Base-by-base conservation (phyloP, 2,329 filamentous ascomycete species). In the Metarhizium guizhouense region DNA sequence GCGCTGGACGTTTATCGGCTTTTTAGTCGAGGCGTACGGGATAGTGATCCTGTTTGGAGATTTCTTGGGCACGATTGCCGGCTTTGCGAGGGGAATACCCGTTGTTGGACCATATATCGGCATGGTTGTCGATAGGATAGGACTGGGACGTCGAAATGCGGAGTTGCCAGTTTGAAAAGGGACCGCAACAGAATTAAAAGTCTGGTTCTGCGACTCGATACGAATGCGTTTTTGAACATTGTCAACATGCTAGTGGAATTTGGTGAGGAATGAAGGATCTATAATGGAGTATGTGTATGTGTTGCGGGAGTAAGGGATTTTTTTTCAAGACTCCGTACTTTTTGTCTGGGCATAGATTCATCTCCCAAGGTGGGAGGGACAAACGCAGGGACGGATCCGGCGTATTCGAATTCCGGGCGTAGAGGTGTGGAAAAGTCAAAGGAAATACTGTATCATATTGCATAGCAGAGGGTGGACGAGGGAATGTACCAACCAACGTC, bases 31-130 rank as follows among this genome's bases (percentile, higher is more conserved):
- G 73, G 73, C 93, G 3, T 97, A 97, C 73, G 94, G 94, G 34
- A 93, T 99, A 62, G 81, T 95, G 62, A 82, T 96, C 53, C 76
- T 99, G 40, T 99, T 99, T 74, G 94, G 94, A 40, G 94, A 99
- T 72, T 97, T 97, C 74, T 81, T 97, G 57, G 89, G 91, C 51
- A 97, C 93, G 20, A 92, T 97, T 61, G 88, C 88, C 0, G 84
- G 88, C 16, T 96, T 97, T 67, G 89, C 90, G 43, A 85, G 89
- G 56, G 90, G 88, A 58, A 74, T 95, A 11, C 93, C 94, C 0
- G 79, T 96, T 7, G 76, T 97, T 6, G 93, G 93, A 3, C 90
- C 92, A 4, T 95, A 92, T 65, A 87, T 96, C 66, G 88, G 89
- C 57, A 75, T 82, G 61, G 79, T 78, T 3, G 78, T 95, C 59